Conservation (phyloP, 2,329 filamentous ascomycete species). For the Cryoendolithus antarcticus region DNA sequence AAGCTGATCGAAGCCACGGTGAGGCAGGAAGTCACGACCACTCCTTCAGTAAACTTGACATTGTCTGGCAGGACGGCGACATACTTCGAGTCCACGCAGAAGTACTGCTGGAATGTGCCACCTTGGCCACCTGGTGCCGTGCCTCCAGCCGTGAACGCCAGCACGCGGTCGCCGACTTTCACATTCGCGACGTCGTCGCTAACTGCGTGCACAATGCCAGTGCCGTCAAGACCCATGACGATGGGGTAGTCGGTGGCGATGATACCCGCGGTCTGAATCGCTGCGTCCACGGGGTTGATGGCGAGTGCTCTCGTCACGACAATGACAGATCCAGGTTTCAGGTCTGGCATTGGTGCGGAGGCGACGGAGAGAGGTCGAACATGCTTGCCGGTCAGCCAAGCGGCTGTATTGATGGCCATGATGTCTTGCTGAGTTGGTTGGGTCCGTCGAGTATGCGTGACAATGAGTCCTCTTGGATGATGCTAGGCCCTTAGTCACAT, state of each 20-base stretch:
- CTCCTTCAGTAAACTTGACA: constrained; percentile 10
- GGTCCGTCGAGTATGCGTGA: too few species aligned
- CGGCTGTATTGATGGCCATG: constrained; percentile 4
- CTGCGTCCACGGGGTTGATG: constrained; percentile 29
- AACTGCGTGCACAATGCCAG: constrained; percentile 7
- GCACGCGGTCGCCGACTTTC: not conserved
- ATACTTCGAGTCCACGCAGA: constrained; percentile 6
- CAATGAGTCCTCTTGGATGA: too few species aligned
- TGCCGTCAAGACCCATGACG: constrained; percentile 18
- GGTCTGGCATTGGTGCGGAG: constrained; percentile 11
- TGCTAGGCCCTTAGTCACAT: too few species aligned
- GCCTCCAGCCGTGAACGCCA: constrained; percentile 10
- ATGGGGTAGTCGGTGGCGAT: constrained; percentile 15
- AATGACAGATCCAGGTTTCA: constrained; percentile 20
- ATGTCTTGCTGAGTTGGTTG: not conserved
- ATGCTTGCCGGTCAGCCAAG: constrained; percentile 2
- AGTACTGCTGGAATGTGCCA: constrained; percentile 15
- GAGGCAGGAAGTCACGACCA: constrained; percentile 12
- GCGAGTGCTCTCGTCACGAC: constrained; percentile 26
- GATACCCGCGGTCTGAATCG: constrained; percentile 19
- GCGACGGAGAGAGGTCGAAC: constrained; percentile 8
- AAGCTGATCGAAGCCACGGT: constrained; percentile 12
- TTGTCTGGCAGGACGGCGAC: constrained; percentile 10
- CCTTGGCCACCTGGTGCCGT: constrained; percentile 8
- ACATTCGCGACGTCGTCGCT: not conserved